Evolutionary conservation across 441 rosid genomes (phyloP).

Genomic region (Euphorbia schlechtendalii): DNA sequence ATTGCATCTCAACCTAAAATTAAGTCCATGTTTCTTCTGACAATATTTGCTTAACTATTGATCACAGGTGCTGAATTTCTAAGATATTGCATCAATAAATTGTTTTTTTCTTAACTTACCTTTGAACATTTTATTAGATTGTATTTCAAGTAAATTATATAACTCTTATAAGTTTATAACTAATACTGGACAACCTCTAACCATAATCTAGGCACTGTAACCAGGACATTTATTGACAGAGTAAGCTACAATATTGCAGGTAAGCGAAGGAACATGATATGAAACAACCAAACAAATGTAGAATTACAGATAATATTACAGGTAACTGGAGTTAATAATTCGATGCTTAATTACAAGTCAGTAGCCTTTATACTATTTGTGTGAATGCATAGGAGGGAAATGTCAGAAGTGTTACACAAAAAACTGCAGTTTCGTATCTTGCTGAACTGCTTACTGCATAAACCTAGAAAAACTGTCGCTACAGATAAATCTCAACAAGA

Average conservation of each 20-base stretch:
- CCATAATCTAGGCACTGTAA: too few relatives aligned
- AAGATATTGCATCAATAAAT: too few relatives aligned
- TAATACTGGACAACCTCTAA: too few relatives aligned
- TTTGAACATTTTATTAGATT: too few relatives aligned
- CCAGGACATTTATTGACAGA: background rate
- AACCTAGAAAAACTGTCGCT: slow-evolving; percentile 14
- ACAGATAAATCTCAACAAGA: background rate
- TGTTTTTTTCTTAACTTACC: too few relatives aligned
- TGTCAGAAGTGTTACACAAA: background rate
- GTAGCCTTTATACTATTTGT: background rate
- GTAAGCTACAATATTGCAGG: background rate
- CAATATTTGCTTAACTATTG: too few relatives aligned
- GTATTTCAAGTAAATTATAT: background rate
- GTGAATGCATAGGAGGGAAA: background rate
- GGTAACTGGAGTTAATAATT: background rate
- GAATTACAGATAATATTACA: background rate
- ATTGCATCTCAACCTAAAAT: too few relatives aligned
- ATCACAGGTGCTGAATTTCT: too few relatives aligned
- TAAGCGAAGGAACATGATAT: background rate
- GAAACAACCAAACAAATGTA: background rate
- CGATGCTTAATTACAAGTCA: slow-evolving; percentile 2
- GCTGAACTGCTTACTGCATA: background rate
- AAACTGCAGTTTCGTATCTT: slow-evolving; percentile 12
- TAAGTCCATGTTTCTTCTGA: too few relatives aligned
- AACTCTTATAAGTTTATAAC: too few relatives aligned